These are phyloP conservation scores for Carallia pectinifolia DNA, from an alignment of 345 rosid species.

Conservation along the genomic window DNA sequence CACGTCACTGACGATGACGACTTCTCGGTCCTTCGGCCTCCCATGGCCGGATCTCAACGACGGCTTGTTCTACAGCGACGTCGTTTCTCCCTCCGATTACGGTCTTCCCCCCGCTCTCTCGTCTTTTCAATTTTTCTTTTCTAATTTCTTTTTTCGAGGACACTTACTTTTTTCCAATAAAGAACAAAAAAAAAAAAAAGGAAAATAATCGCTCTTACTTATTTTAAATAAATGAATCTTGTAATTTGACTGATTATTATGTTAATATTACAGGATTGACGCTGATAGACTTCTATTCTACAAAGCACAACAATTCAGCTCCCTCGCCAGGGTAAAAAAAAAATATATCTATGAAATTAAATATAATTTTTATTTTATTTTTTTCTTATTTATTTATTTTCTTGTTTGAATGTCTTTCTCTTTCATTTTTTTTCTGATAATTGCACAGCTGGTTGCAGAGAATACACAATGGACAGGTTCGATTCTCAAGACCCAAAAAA, in stretches of 20 bases:
- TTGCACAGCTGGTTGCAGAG: slow-evolving; percentile 80
- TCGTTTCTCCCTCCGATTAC: slow-evolving; percentile 48
- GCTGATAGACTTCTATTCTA: slow-evolving; percentile 61
- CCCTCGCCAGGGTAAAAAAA: slow-evolving; percentile 67
- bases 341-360: neutral
- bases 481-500: neutral
- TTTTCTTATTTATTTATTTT: neutral
- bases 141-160: neutral
- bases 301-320: slow-evolving; percentile 66
- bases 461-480: slow-evolving; percentile 78
- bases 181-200: too few species aligned
- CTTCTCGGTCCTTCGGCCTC: slow-evolving; percentile 40
- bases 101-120: slow-evolving; percentile 31
- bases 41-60: slow-evolving; percentile 84
- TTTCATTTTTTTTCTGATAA: slow-evolving; percentile 2
- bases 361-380: neutral
- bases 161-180: too few species aligned
- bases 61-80: slow-evolving; percentile 65
- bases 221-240: neutral
- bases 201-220: neutral
- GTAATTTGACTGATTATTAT: neutral
- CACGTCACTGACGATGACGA: too few species aligned
- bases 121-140: neutral
- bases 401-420: neutral
- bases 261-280: slow-evolving; percentile 37